Evolutionary conservation across 345 rosid species (phyloP), one percentile per base, ranked within the genome.

Genomic region (Nasturtium officinale): DNA sequence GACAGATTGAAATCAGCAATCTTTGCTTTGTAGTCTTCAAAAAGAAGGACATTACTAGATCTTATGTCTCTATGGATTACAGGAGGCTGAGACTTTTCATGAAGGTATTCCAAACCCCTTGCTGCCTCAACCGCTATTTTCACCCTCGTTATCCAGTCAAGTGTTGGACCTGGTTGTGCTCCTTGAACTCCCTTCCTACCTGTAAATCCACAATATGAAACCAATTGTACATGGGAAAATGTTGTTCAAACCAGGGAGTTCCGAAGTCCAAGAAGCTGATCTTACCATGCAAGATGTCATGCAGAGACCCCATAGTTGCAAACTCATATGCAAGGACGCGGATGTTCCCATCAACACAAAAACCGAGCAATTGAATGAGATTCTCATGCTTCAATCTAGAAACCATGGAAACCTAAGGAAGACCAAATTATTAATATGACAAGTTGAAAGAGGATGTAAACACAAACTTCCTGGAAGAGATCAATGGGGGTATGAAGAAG

Each of bases 291-390:
- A 96, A 78, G 62, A 96, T 84, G 79, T 96, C 99, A 85, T 96
- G 99, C 51, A 95, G 81, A 26, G 99, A 96, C 47, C 99, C 99
- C 99, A 95, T 95, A 5, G 97, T 91, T 37, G 99, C 99, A 83
- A 92, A 96, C 75, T 96, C 99, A 76, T 92, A 92, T 9, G 94
- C 89, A 71, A 96, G 97, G 79, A 90, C 84, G 1, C 97, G 94
- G 15, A 87, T 65, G 80, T 87, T 91, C 78, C 97, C 99, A 72
- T 90, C 94, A 67, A 96, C 92, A 79, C 88, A 89, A 65, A 84
- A 96, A 57, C 98, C 97, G 17, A 83, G 92, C 84, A 96, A 80
- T 66, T 90, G 91, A 23, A 92, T 85, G 57, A 92, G 74, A 77
- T 90, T 92, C 16, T 92, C 98, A 77, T 92, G 89, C 79, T 87